A percentile compares a stretch with the other conserved stretches of the same genome.
These are phyloP conservation scores for Boletus semigastroideus DNA, from an alignment of 1,284 basidiomycete genomes.

Conservation along the genomic window DNA sequence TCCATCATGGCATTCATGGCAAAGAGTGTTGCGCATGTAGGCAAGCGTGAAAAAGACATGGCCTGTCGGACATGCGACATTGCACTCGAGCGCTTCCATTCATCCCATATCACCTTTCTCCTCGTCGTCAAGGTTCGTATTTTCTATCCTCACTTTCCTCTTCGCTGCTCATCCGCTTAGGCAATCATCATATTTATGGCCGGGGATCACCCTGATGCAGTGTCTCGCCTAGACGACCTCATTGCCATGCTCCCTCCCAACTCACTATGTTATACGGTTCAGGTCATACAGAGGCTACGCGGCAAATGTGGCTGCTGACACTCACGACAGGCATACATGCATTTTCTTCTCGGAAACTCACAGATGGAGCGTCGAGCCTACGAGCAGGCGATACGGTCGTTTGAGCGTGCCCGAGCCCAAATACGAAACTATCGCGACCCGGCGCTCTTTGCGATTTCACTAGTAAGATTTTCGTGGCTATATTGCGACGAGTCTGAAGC, in stretches of 20 bases:
- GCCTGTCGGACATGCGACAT: neutral
- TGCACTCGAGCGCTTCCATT: neutral
- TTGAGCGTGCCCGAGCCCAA: neutral
- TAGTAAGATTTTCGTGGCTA: neutral
- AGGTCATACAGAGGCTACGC: neutral
- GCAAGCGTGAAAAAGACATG: neutral
- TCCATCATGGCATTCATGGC: neutral
- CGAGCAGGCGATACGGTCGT: neutral
- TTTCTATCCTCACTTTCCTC: neutral
- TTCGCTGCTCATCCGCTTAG: neutral
- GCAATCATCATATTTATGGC: neutral
- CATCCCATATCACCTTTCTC: neutral
- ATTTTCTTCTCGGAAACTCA: neutral
- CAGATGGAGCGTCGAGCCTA: neutral
- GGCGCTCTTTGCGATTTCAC: neutral
- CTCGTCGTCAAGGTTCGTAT: neutral
- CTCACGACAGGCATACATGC: neutral
- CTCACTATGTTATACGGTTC: neutral
- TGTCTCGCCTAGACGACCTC: neutral
- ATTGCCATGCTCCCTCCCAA: neutral
- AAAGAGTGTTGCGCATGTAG: neutral
- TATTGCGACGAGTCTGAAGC: too few species aligned
- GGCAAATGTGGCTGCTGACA: neutral
- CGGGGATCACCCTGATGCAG: neutral
- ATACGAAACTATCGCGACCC: neutral